Conservation (phyloP, 176 grass and related monocot species). For the Raddia distichophylla region DNA sequence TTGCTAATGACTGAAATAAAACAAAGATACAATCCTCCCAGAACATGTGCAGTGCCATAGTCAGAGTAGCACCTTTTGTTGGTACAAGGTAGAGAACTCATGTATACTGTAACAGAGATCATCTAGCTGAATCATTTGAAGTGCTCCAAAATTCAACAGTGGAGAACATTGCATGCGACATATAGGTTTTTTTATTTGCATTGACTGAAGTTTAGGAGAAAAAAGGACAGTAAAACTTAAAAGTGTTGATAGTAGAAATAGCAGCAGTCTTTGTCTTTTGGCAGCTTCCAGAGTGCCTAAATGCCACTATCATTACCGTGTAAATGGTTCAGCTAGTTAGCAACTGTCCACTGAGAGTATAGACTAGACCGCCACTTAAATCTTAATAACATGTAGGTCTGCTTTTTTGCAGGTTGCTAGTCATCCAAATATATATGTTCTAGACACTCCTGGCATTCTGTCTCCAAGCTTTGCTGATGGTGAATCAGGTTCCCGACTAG, state of each 20-base stretch:
- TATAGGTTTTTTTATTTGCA: neutral
- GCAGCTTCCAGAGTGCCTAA: neutral
- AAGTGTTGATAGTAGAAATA: neutral
- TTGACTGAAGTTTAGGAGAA: neutral
- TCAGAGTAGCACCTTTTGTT: neutral
- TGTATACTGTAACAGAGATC: neutral
- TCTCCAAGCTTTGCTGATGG: slow-evolving; percentile 45
- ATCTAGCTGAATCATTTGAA: slow-evolving; percentile 13
- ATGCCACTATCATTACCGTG: neutral
- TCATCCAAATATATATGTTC: slow-evolving; percentile 80
- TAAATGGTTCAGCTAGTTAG: neutral
- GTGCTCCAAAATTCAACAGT: neutral
- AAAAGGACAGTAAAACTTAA: neutral
- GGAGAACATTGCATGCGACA: neutral
- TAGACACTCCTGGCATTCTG: slow-evolving; percentile 73
- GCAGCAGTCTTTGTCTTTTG: neutral
- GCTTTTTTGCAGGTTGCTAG: slow-evolving; percentile 62
- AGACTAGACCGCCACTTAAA: slow-evolving; percentile 23
- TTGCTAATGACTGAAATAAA: slow-evolving; percentile 12
- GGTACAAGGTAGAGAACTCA: neutral
- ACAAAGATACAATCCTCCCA: neutral
- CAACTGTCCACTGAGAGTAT: slow-evolving; percentile 8
- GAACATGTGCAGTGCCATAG: neutral
- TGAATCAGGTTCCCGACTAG: slow-evolving; percentile 50
- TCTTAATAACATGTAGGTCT: slow-evolving; percentile 21